Base-by-base conservation (phyloP, 768 basidiomycete genomes). In the Termitomyces sp. region DNA sequence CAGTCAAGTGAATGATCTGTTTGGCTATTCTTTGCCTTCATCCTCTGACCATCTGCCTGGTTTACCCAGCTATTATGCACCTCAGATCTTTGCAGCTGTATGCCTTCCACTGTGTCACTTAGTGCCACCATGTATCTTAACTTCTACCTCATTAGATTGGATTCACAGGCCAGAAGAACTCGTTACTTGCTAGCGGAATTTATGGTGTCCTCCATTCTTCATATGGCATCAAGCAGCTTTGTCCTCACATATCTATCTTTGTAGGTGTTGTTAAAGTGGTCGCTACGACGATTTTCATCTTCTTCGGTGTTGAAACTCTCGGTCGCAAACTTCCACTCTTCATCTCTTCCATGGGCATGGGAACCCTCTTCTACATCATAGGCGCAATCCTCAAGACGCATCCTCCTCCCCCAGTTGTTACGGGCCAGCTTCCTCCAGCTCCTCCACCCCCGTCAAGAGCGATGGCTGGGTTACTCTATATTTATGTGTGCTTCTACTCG, bases 401-500 rank as follows among this genome's bases (percentile, higher is more conserved):
- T 68, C 88, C 89, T 6, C 81, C 83, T 0, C 76, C 77, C 3
- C 62, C 69, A 2, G 58, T 74, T 0, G 53, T 59, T 16, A 54
- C 68, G 2, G 61, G 56, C 14, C 57, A 54, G 16, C 11, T 51
- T 16, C 41, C 54, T 1, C 57, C 53, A 11, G 67, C 66, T 3
- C 79, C 82, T 0, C 66, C 86, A 0, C 76, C 83, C 0, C 78
- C 88, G 72, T 73, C 87, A 1, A 84, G 87, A 66, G 92, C 80
- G 0, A 94, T 93, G 92, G 91, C 92, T 4, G 89, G 84, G 1
- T 83, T 92, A 82, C 71, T 94, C 34, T 95, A 94, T 67, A 82
- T 94, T 54, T 95, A 90, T 64, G 90, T 92, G 42, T 87, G 86
- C 68, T 92, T 92, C 69, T 94, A 93, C 69, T 89, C 86, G 2